Evolutionary conservation across 2,329 filamentous ascomycete genomes (phyloP), one percentile per base, ranked within the genome.

Genomic region (Dothistroma septosporum): DNA sequence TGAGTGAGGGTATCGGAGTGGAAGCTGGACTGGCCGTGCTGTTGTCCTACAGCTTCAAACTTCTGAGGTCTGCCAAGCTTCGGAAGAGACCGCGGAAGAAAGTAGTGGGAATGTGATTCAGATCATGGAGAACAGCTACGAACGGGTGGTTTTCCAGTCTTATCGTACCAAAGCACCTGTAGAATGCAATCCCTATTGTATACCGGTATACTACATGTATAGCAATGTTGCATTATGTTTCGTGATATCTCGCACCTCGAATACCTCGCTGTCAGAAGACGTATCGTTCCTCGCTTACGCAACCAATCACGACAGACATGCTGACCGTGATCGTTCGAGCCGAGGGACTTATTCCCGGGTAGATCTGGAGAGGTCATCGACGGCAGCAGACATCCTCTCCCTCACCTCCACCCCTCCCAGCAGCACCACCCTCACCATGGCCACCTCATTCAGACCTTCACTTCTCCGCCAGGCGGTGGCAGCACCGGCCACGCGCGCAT

Each of bases 391-490:
- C 53, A 41, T 32, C 41, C 53, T 54, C 41, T 11, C 46, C 41
- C 28, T 57, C 56, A 53, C 31, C 50, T 58, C 21, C 35, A 53
- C 32, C 47, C 37, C 22, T 56, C 21, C 11, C 47, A 22, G 21
- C 61, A 50, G 22, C 55, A 76, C 68, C 53, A 46, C 60, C 59
- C 55, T 61, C 59, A 70, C 72, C 72, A 84, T 84, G 82, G 80
- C 82, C 67, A 81, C 81, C 68, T 73, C 82, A 69, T 73, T 82
- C 69, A 80, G 80, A 66, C 77, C 81, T 62, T 71, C 76, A 53
- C 70, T 83, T 68, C 73, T 83, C 65, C 76, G 79, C 69, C 80
- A 81, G 69, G 75, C 76, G 60, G 76, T 76, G 68, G 66, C 72
- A 52, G 61, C 68, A n/a, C 62, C 69, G 55, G 61, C 76, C 58